A percentile compares a stretch with the other conserved stretches of the same genome.
Conservation (phyloP, 345 rosid species). For the Sisymbrium irio region DNA sequence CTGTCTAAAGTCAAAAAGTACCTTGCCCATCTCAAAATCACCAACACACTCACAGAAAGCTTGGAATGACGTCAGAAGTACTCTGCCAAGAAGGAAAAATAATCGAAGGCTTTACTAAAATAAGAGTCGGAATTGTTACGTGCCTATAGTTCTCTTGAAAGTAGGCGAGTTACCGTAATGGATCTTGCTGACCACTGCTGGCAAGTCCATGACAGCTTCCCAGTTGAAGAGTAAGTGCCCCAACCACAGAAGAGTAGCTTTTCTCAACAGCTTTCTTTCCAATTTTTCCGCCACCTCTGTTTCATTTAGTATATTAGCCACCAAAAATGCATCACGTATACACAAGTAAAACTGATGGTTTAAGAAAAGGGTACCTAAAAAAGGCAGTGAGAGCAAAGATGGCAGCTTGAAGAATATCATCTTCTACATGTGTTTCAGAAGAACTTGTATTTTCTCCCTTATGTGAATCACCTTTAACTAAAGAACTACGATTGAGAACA, state of each 20-base stretch:
- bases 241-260: conserved; percentile 81
- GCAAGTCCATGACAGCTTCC: conserved; percentile 93
- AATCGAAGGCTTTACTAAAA: conserved; percentile 8
- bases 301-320: conserved; percentile 32
- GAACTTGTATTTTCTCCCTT: conserved; percentile 56
- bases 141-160: conserved; percentile 12
- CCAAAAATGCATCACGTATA: conserved; percentile 10
- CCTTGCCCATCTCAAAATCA: conserved; percentile 99
- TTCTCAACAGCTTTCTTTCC: conserved; percentile 92
- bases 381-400: conserved; percentile 86
- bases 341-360: background rate
- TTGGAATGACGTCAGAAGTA: conserved; percentile 81
- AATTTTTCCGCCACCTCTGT: conserved; percentile 93
- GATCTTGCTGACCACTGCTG: conserved; percentile 78
- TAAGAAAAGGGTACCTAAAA: conserved; percentile 55
- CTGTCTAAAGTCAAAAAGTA: conserved; percentile 27
- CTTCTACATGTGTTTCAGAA: conserved; percentile 52
- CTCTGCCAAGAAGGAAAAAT: conserved; percentile 51
- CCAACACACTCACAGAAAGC: conserved; percentile 99
- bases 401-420: conserved; percentile 80
- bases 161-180: conserved; percentile 58
- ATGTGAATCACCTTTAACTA: conserved; percentile 49
- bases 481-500: conserved; percentile 60
- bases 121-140: background rate
- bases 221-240: conserved; percentile 81